Evolutionary conservation across 768 basidiomycete species (phyloP).

Genomic region (Xerocomus brunneocitrinus): DNA sequence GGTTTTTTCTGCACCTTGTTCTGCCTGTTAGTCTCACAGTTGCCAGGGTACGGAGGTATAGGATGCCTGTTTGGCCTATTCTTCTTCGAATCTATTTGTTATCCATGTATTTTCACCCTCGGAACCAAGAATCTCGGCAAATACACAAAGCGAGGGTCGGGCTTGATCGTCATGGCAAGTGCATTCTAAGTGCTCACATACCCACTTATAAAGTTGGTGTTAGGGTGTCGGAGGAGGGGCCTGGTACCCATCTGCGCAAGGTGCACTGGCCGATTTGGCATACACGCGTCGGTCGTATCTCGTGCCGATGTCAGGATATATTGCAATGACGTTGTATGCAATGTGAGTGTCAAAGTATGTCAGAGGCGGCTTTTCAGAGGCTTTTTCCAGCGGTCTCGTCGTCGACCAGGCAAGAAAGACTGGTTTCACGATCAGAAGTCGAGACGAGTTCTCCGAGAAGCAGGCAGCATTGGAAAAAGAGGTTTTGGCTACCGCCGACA

Average conservation of each 20-base stretch:
- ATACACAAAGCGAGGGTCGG: constrained; percentile 58
- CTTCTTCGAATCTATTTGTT: constrained; percentile 76
- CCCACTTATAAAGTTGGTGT: neutral
- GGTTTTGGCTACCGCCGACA: neutral
- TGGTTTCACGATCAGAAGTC: constrained; percentile 48
- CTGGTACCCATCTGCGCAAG: constrained; percentile 66
- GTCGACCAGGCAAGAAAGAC: constrained; percentile 44
- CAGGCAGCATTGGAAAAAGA: constrained; percentile 1
- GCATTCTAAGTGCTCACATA: neutral
- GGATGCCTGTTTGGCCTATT: constrained; percentile 61
- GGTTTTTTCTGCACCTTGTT: constrained; percentile 49
- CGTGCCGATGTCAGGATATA: constrained; percentile 55
- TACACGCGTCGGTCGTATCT: constrained; percentile 54
- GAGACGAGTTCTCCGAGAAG: constrained; percentile 37
- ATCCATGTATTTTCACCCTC: constrained; percentile 64
- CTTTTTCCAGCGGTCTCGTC: constrained; percentile 44
- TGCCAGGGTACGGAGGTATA: constrained; percentile 51
- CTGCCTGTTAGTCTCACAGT: constrained; percentile 45
- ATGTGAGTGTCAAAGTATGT: constrained; percentile 35
- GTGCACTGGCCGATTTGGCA: constrained; percentile 45
- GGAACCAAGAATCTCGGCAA: constrained; percentile 60
- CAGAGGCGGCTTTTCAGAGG: neutral
- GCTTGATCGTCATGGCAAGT: constrained; percentile 57
- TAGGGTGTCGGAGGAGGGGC: constrained; percentile 61
- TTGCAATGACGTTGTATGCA: constrained; percentile 55